Evolutionary conservation across 2,329 filamentous ascomycete genomes (phyloP).

Genomic region (Tolypocladium inflatum): DNA sequence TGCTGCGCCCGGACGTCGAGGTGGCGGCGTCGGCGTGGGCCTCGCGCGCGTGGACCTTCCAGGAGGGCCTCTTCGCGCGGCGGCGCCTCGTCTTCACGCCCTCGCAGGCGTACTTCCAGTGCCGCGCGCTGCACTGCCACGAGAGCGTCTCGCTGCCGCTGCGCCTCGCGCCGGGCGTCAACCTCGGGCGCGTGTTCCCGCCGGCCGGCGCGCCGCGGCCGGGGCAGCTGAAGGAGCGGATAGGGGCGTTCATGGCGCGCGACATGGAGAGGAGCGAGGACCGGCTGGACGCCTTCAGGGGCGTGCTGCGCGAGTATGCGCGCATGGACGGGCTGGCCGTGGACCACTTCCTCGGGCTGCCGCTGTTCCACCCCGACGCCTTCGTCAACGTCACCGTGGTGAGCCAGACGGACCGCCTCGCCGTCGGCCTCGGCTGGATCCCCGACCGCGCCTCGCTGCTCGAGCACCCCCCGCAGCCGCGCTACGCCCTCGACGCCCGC

Average conservation of each 20-base stretch:
- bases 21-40: constrained; percentile 25
- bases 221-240: constrained; percentile 15
- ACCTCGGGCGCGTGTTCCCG: constrained; percentile 22
- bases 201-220: constrained; percentile 11
- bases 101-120: constrained; percentile 29
- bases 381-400: constrained; percentile 17
- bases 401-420: constrained; percentile 23
- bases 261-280: constrained; percentile 17
- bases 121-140: constrained; percentile 25
- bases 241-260: constrained; percentile 21
- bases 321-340: constrained; percentile 15
- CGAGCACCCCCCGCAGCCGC: constrained; percentile 12
- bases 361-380: constrained; percentile 22
- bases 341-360: constrained; percentile 22
- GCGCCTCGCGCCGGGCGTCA: constrained; percentile 17
- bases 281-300: constrained; percentile 23
- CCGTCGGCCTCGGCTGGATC: constrained; percentile 24
- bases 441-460: constrained; percentile 13
- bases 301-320: constrained; percentile 18
- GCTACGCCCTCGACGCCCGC: constrained; percentile 11
- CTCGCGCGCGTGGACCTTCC: constrained; percentile 24
- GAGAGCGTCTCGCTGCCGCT: constrained; percentile 25
- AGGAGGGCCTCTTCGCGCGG: constrained; percentile 25
- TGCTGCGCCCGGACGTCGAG: constrained; percentile 24
- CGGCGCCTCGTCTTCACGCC: constrained; percentile 26